Evolutionary conservation across 805 yeast species (phyloP).

Genomic region (Teunomyces gatunensis): DNA sequence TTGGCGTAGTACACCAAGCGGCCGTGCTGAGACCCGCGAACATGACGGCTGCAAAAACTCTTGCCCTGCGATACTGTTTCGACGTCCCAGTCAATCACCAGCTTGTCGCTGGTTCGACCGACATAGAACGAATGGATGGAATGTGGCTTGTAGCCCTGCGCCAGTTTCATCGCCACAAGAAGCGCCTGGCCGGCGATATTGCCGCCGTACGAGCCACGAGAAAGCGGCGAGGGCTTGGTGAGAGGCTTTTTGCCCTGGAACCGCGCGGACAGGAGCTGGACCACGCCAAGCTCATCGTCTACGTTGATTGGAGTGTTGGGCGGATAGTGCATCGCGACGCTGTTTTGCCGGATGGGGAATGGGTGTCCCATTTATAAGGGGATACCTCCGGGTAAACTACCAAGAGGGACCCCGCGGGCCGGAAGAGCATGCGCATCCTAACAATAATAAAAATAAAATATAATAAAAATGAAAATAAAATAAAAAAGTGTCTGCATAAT

Average conservation of each 20-base stretch:
- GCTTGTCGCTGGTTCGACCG: conserved; percentile 14
- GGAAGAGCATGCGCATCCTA: too few species aligned
- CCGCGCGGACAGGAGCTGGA: conserved; percentile 10
- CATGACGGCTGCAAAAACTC: conserved; percentile 31
- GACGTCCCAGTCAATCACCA: conserved; percentile 28
- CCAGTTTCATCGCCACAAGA: conserved; percentile 27
- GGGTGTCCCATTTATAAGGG: too few species aligned
- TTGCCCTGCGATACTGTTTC: conserved; percentile 34
- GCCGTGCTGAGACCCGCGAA: conserved; percentile 27
- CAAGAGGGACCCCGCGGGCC: too few species aligned
- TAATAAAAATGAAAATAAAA: too few species aligned
- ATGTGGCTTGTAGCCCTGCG: conserved; percentile 35
- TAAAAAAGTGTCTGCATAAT: neutral
- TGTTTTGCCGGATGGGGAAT: too few species aligned
- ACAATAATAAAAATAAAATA: too few species aligned
- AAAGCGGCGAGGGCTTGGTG: conserved; percentile 23
- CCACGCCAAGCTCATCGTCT: conserved; percentile 17
- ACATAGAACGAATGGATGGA: conserved; percentile 34
- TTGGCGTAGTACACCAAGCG: conserved; percentile 26
- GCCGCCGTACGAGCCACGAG: conserved; percentile 35
- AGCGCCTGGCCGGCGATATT: conserved; percentile 35
- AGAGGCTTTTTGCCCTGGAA: conserved; percentile 27
- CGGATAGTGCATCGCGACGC: neutral
- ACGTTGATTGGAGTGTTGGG: conserved; percentile 7
- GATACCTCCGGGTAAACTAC: too few species aligned